Evolutionary conservation across 2,329 filamentous ascomycete species (phyloP).

Genomic region (Fusarium sp.): DNA sequence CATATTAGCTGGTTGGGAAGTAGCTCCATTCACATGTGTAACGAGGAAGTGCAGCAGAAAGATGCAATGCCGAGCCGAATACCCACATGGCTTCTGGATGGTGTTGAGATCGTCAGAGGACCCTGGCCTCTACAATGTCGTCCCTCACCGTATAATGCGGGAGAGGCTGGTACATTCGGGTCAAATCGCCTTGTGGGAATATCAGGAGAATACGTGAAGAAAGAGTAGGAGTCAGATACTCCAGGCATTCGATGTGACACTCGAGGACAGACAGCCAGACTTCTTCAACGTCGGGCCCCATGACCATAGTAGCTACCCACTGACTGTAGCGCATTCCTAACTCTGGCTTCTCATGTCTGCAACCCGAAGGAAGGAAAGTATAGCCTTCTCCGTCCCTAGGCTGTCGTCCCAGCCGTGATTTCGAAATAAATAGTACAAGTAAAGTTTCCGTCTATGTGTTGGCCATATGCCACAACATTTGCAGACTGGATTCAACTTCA

Average conservation of each 20-base stretch:
- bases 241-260: not conserved
- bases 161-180: not conserved
- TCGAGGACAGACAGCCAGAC: not conserved
- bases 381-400: not conserved
- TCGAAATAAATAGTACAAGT: not conserved
- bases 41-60: slow-evolving; percentile 9
- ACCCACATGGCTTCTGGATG: slow-evolving; percentile 23
- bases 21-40: slow-evolving; percentile 19
- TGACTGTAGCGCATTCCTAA: not conserved
- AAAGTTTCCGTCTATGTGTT: not conserved
- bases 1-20: not conserved
- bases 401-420: not conserved
- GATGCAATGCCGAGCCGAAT: slow-evolving; percentile 3
- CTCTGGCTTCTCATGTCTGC: not conserved
- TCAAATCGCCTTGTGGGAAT: slow-evolving; percentile 3
- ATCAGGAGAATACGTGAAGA: not conserved
- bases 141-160: slow-evolving; percentile 26
- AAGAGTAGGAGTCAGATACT: not conserved
- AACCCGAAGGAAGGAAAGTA: not conserved
- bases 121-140: slow-evolving; percentile 12
- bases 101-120: slow-evolving; percentile 20
- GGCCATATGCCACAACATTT: not conserved
- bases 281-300: not conserved
- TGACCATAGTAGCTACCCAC: not conserved
- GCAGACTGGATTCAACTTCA: not conserved